A percentile compares a stretch with the other conserved stretches of the same genome.
phyloP scores from a whole-genome alignment of 1,284 basidiomycete species.

The Sporisorium graminicola region DNA sequence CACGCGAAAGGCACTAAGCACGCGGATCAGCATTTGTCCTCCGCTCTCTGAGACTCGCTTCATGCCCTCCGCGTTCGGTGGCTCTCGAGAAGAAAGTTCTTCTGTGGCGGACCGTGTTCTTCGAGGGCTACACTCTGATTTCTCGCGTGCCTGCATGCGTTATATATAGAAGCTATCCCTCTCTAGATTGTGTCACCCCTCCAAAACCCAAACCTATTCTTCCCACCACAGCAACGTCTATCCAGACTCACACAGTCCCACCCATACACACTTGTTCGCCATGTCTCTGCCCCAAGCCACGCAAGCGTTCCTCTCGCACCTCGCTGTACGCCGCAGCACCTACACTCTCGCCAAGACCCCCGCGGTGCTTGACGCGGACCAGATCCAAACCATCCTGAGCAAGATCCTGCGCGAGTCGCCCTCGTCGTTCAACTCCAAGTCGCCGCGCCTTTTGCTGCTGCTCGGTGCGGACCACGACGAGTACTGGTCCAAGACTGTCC shows the following conservation, averaged over 20 bases:
- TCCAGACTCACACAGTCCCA: neutral
- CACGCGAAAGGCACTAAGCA: neutral
- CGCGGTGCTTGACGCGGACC: slow-evolving; percentile 67
- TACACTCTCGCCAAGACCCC: slow-evolving; percentile 71
- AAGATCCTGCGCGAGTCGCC: slow-evolving; percentile 71
- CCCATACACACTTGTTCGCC: neutral
- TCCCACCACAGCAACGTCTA: neutral
- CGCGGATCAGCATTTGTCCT: too few species aligned
- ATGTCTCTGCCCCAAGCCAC: slow-evolving; percentile 39
- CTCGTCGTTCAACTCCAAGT: slow-evolving; percentile 72
- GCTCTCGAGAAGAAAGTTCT: too few species aligned
- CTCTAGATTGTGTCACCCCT: neutral
- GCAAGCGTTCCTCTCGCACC: slow-evolving; percentile 45
- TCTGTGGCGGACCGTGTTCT: too few species aligned
- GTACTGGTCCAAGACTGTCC: slow-evolving; percentile 71
- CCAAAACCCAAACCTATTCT: neutral
- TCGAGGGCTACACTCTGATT: too few species aligned
- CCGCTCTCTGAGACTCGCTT: neutral
- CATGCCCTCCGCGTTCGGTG: too few species aligned
- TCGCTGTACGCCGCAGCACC: slow-evolving; percentile 70
- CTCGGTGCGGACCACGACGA: slow-evolving; percentile 71
- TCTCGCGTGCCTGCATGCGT: too few species aligned
- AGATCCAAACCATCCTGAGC: slow-evolving; percentile 71
- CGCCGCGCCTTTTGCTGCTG: slow-evolving; percentile 71
- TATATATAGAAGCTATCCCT: too few species aligned